These are phyloP conservation scores for Penicillium flavigenum DNA, from an alignment of 495 filamentous ascomycete genomes.

Conservation along the genomic window DNA sequence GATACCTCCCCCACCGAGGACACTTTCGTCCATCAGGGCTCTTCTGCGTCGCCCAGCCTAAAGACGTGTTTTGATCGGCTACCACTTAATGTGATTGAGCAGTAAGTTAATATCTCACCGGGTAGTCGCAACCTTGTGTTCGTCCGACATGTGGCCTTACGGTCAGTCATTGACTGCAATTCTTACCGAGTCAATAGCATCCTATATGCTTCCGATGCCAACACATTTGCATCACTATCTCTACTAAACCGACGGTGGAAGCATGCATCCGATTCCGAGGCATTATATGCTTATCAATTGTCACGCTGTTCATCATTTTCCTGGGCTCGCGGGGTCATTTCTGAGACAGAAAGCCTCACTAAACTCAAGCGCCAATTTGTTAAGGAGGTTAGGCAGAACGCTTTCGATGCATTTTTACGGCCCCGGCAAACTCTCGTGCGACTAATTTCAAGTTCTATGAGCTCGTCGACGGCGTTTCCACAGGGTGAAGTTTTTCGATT, in stretches of 20 bases:
- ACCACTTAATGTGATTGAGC: constrained; percentile 31
- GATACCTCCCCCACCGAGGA: constrained; percentile 20
- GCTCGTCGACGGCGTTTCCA: constrained; percentile 74
- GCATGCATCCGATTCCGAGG: constrained; percentile 64
- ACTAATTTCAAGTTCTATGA: constrained; percentile 78
- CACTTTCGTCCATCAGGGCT: constrained; percentile 9
- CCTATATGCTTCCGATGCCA: constrained; percentile 69
- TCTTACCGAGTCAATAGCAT: constrained; percentile 53
- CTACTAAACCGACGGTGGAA: constrained; percentile 80
- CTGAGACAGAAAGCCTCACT: constrained; percentile 56
- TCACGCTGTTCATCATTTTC: constrained; percentile 67
- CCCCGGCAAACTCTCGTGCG: constrained; percentile 69
- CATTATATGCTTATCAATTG: constrained; percentile 76
- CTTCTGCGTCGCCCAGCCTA: neutral
- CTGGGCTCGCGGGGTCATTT: constrained; percentile 49
- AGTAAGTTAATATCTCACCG: constrained; percentile 21
- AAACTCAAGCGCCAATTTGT: constrained; percentile 66
- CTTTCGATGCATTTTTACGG: constrained; percentile 75
- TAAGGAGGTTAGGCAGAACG: constrained; percentile 69
- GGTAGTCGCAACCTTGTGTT: neutral
- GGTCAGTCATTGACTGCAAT: neutral
- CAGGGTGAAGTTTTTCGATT: constrained; percentile 86
- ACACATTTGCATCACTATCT: constrained; percentile 79
- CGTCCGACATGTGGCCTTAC: neutral
- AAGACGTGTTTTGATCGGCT: constrained; percentile 23